Evolutionary conservation across 2,329 filamentous ascomycete genomes (phyloP), one percentile per base, ranked within the genome.

Genomic region (Aspergillus tanneri): DNA sequence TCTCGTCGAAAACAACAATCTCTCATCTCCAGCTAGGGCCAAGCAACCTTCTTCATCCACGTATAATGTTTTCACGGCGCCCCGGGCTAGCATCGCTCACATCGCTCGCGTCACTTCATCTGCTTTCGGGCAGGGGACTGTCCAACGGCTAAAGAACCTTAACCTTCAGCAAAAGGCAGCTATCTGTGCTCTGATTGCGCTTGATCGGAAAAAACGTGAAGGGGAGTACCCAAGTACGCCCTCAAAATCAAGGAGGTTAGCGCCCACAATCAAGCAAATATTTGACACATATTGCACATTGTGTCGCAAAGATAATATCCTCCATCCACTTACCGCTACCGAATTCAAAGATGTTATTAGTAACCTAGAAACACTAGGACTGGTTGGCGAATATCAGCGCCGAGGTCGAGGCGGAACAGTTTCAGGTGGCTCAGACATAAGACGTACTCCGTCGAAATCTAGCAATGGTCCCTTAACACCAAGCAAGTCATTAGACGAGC

Each of bases 151-250:
- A 11, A 86, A 88, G 68, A 84, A 85, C 4, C 81, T 99, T 47
- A 99, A 97, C 66, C 79, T 99, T 2, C 95, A 99, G 66, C 93
- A 99, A 69, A 97, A 96, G 69, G 93, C 92, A 3, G 90, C 92
- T 0, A 78, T 99, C 8, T 99, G 93, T 72, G 84, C 92, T 0
- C 77, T 99, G 11, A 80, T 92, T 30, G 89, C 90, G 2, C 82
- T 93, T n/a, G 91, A 96, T 67, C 88, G 87, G 60, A 84, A 83
- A 54, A 47, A 81, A 73, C 60, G 73, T 61, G 30, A 84, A 32
- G 50, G 63, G n/a, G 67, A 73, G 21, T 56, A 72, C 9, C 67
- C 65, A 41, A 62, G 58, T 36, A 77, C 86, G 2, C 85, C 86
- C 0, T 84, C 83, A 8, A 88, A 86, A 50, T 77, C 77, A 2